Base-by-base conservation (phyloP, 106 monocot species). In the Dendrobium catenatum region DNA sequence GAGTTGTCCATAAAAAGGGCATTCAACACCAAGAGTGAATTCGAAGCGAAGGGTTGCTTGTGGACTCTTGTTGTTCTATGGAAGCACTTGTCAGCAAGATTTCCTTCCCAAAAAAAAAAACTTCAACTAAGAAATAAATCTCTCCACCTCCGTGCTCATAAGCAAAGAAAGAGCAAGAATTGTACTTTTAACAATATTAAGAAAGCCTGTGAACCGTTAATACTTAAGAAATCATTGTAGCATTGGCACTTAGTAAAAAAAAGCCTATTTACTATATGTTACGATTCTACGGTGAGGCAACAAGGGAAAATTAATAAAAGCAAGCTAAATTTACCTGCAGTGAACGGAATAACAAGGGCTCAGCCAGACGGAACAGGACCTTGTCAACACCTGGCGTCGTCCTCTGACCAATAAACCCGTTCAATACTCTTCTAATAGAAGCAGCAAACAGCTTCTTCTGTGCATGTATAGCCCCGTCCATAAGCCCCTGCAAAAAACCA, bases 291-390 rank as follows among this genome's bases (percentile, higher is more conserved):
- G 24, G 22, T 72, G 27, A 7, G 2, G 2, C 17, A 55, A 43
- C 64, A 56, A 54, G 18, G 72, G 27, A 80, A 47, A 37, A 4
- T 59, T 17, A n/a, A 77, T 5, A 78, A 11, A 77, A 79, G 11
- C 19, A 33, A 40, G 78, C 68, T 15, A 47, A 19, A 61, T 6
- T 47, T 26, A 93, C 93, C 99, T 99, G 99, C 75, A 99, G 81
- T 1, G 99, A 99, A 13, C 99, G 89, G 77, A 99, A 99, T n/a
- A 99, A 77, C 78, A 99, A 72, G 47, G 99, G 99, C 81, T 99
- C 93, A 0, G 86, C 88, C 20, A 99, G 81, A 31, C 88, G 88
- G 41, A 90, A 95, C 17, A 99, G 82, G 20, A 99, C 88, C 86
- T 95, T 95, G 73, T 99, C 95, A 27, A 99, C 95, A 43, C 93